Percentiles rank a stretch among this genome's conserved stretches.
phyloP scores from a whole-genome alignment of 2,329 filamentous ascomycete species.

The Coleophoma crateriformis region DNA sequence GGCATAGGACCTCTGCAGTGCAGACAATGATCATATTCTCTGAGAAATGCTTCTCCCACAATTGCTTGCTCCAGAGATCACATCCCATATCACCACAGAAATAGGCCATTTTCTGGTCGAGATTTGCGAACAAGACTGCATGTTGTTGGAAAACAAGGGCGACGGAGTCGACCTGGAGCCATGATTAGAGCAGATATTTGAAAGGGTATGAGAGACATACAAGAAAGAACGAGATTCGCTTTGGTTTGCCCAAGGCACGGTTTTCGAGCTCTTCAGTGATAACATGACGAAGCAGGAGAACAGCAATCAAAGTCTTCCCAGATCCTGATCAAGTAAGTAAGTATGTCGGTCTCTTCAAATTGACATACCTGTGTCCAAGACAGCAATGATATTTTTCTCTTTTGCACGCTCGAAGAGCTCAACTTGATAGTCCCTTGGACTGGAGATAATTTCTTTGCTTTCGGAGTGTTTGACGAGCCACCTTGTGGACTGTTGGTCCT shows the following conservation, averaged over 20 bases:
- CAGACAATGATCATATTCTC: constrained; percentile 84
- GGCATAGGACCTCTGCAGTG: constrained; percentile 80
- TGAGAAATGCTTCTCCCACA: constrained; percentile 52
- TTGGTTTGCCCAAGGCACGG: constrained; percentile 50
- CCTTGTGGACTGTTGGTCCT: constrained; percentile 20
- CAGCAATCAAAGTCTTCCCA: constrained; percentile 95
- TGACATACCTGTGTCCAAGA: constrained; percentile 73
- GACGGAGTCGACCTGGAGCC: constrained; percentile 68
- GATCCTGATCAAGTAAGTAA: constrained; percentile 48
- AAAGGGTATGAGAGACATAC: constrained; percentile 32
- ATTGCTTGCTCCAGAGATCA: constrained; percentile 53
- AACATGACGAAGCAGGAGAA: constrained; percentile 71
- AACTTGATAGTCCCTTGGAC: constrained; percentile 83
- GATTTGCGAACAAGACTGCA: constrained; percentile 72
- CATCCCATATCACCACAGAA: constrained; percentile 67
- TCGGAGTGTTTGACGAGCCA: constrained; percentile 26
- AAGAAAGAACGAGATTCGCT: constrained; percentile 77
- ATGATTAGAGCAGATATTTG: constrained; percentile 3
- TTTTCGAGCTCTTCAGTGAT: constrained; percentile 73
- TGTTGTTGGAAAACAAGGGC: constrained; percentile 87
- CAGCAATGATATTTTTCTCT: constrained; percentile 79
- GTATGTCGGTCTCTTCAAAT: too few species aligned
- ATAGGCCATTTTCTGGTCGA: constrained; percentile 68
- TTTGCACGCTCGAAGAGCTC: constrained; percentile 90
- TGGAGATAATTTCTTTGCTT: constrained; percentile 57